These are phyloP conservation scores for Thermochaetoides thermophila DNA, from an alignment of 495 filamentous ascomycete species.

Conservation along the genomic window DNA sequence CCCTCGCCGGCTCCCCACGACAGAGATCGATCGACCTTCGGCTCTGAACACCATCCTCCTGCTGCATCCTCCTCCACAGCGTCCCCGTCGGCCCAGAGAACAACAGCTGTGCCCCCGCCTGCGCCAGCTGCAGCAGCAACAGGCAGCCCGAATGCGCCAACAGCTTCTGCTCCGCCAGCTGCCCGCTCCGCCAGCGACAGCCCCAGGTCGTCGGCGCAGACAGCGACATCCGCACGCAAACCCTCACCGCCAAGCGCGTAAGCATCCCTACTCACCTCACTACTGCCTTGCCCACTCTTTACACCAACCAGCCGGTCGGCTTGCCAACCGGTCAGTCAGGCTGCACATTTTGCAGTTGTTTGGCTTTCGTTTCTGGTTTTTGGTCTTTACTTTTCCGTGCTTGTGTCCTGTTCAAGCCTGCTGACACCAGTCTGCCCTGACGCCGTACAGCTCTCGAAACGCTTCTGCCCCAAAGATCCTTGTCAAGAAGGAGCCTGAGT, in stretches of 20 bases:
- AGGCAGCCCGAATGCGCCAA: slow-evolving; percentile 19
- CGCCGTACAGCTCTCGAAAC: slow-evolving; percentile 33
- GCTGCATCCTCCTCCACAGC: slow-evolving; percentile 26
- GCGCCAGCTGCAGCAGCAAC: slow-evolving; percentile 23
- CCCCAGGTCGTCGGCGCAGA: slow-evolving; percentile 28
- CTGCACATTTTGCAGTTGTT: no score
- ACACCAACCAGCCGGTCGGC: no score
- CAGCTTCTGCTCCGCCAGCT: no score
- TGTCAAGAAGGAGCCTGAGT: slow-evolving; percentile 90
- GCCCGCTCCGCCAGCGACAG: slow-evolving; percentile 36
- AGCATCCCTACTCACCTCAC: slow-evolving; percentile 15
- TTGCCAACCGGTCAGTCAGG: no score
- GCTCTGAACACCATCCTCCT: slow-evolving; percentile 28
- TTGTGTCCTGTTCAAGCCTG: slow-evolving; percentile 3
- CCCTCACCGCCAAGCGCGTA: slow-evolving; percentile 39
- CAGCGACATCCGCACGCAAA: slow-evolving; percentile 26
- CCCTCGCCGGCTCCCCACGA: slow-evolving; percentile 45
- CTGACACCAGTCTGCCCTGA: slow-evolving; percentile 10
- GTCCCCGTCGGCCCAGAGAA: slow-evolving; percentile 30
- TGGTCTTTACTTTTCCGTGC: neutral
- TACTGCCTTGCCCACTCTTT: no score
- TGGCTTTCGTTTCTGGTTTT: no score
- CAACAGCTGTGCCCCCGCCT: slow-evolving; percentile 23
- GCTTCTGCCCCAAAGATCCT: slow-evolving; percentile 59
- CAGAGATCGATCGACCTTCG: slow-evolving; percentile 33